Percentiles rank a stretch among this genome's conserved stretches.
phyloP scores from a whole-genome alignment of 331 rosid genomes.

The Prunus yedoensis region DNA sequence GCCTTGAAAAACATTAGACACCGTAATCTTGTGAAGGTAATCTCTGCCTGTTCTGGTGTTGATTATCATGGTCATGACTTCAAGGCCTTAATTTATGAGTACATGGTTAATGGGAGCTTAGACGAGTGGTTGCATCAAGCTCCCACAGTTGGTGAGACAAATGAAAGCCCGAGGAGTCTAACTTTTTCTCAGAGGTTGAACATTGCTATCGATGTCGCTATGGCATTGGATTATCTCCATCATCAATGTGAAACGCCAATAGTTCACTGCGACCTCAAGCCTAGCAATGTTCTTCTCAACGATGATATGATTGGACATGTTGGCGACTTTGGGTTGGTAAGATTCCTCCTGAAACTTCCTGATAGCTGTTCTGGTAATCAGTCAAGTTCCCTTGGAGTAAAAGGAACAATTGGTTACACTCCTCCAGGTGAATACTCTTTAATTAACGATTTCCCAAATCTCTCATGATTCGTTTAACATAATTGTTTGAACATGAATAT shows the following conservation, averaged over 20 bases:
- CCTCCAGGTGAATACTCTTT: slow-evolving; percentile 19
- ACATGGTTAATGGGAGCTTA: slow-evolving; percentile 15
- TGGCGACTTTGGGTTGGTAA: slow-evolving; percentile 22
- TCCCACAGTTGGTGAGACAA: background rate
- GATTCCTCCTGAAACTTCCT: background rate
- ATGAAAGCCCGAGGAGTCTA: background rate
- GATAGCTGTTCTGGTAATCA: background rate
- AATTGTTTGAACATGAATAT: background rate
- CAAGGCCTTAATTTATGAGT: slow-evolving; percentile 23
- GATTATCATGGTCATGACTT: slow-evolving; percentile 16
- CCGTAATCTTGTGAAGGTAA: slow-evolving; percentile 9
- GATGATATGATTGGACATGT: slow-evolving; percentile 8
- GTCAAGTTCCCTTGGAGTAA: background rate
- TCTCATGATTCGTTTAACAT: background rate
- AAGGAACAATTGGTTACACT: slow-evolving; percentile 13
- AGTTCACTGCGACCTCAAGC: slow-evolving; percentile 22
- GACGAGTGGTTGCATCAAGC: slow-evolving; percentile 12
- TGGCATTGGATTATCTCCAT: slow-evolving; percentile 24
- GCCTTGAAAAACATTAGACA: slow-evolving; percentile 12
- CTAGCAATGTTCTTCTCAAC: slow-evolving; percentile 15
- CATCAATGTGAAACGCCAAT: slow-evolving; percentile 1
- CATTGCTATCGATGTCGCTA: slow-evolving; percentile 18
- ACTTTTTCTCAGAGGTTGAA: slow-evolving; percentile 6
- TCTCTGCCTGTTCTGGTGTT: slow-evolving; percentile 15
- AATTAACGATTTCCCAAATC: background rate